Percentiles rank a stretch among this genome's conserved stretches.
phyloP scores from a whole-genome alignment of 805 yeast species.

The Wickerhamiella slavikovae region DNA sequence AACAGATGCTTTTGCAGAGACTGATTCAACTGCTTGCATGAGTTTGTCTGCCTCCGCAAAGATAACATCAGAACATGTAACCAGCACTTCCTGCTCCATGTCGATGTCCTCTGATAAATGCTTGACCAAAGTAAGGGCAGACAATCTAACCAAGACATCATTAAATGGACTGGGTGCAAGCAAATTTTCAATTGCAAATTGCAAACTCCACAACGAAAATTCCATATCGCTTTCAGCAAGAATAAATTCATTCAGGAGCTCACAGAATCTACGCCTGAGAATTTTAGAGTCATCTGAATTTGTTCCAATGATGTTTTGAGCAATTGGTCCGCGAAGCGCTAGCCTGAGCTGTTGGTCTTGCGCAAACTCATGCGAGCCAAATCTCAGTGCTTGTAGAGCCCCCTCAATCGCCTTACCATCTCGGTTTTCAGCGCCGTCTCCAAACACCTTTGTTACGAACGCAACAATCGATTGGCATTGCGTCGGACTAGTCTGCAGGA shows the following conservation, averaged over 20 bases:
- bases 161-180: slow-evolving; percentile 25
- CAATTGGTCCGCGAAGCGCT: slow-evolving; percentile 33
- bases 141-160: slow-evolving; percentile 65
- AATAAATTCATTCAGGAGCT: slow-evolving; percentile 67
- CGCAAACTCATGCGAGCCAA: slow-evolving; percentile 45
- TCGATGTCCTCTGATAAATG: slow-evolving; percentile 72
- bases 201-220: slow-evolving; percentile 37
- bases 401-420: slow-evolving; percentile 15
- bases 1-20: slow-evolving; percentile 62
- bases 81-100: too few relatives aligned
- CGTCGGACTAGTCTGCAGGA: slow-evolving; percentile 43
- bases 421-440: too few relatives aligned
- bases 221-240: slow-evolving; percentile 40
- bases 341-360: slow-evolving; percentile 50
- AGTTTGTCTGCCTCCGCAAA: too few relatives aligned
- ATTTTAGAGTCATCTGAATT: slow-evolving; percentile 23
- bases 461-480: slow-evolving; percentile 32
- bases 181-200: slow-evolving; percentile 32
- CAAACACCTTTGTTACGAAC: too few relatives aligned
- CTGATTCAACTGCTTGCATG: slow-evolving; percentile 25
- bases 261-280: slow-evolving; percentile 54
- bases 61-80: too few relatives aligned
- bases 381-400: slow-evolving; percentile 56
- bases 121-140: slow-evolving; percentile 51
- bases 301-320: slow-evolving; percentile 39